These are phyloP conservation scores for Zanthoxylum bungeanum DNA, from an alignment of 345 rosid species.

Conservation along the genomic window DNA sequence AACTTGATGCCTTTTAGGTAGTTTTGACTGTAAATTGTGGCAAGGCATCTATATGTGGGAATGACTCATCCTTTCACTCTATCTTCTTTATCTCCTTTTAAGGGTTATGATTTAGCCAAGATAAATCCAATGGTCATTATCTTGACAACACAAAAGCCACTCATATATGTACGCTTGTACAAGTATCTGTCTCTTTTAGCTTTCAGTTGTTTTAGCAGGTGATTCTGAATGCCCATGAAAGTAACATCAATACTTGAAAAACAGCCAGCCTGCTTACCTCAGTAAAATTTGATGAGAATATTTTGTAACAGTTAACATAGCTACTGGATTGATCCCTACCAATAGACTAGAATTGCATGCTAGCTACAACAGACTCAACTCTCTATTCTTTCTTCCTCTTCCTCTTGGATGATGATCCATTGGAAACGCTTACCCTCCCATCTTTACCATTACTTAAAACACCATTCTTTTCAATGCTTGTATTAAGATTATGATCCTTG, in stretches of 20 bases:
- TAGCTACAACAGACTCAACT: not conserved
- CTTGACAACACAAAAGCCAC: too few species aligned
- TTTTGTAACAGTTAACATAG: too few species aligned
- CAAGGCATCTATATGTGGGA: not conserved
- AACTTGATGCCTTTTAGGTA: conserved; percentile 16
- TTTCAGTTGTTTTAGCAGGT: conserved; percentile 8
- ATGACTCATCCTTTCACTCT: too few species aligned
- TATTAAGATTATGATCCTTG: conserved; percentile 3
- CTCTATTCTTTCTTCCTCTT: conserved; percentile 8
- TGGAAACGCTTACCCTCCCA: not conserved
- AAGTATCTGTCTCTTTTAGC: conserved; percentile 3
- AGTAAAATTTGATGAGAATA: not conserved
- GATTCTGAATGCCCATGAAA: conserved; percentile 13
- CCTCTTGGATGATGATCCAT: not conserved
- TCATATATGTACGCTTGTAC: conserved; percentile 3
- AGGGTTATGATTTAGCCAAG: too few species aligned
- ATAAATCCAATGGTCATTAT: too few species aligned
- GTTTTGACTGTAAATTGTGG: conserved; percentile 25
- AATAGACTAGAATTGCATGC: not conserved
- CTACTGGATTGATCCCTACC: conserved; percentile 4
- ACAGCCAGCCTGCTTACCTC: not conserved
- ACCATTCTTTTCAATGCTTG: not conserved
- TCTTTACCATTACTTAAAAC: not conserved
- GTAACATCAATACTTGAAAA: not conserved
- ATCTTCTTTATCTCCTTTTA: too few species aligned